phyloP scores from a whole-genome alignment of 1,284 basidiomycete genomes.

The Moesziomyces aphidis region DNA sequence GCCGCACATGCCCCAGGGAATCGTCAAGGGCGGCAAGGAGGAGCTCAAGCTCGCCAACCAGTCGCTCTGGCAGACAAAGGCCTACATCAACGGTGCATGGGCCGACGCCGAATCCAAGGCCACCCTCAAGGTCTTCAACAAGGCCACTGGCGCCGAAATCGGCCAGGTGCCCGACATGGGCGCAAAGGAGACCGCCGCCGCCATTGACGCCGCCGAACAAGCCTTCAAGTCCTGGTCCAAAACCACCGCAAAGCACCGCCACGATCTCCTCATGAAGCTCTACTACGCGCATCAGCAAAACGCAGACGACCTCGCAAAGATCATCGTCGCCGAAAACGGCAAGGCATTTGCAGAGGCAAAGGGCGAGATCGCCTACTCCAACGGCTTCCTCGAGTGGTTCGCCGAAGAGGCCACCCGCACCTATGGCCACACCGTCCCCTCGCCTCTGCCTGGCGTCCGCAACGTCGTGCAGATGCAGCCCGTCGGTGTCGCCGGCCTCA shows the following conservation, averaged over 20 bases:
- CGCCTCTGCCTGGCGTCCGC: slow-evolving; percentile 77
- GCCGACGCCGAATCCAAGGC: slow-evolving; percentile 46
- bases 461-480: slow-evolving; percentile 92
- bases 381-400: slow-evolving; percentile 66
- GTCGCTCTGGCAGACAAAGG: slow-evolving; percentile 53
- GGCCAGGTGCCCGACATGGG: slow-evolving; percentile 62
- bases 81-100: slow-evolving; percentile 65
- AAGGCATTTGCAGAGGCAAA: slow-evolving; percentile 63
- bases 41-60: slow-evolving; percentile 59
- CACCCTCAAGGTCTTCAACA: slow-evolving; percentile 63
- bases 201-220: slow-evolving; percentile 59
- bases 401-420: slow-evolving; percentile 59
- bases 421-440: slow-evolving; percentile 83
- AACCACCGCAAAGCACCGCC: slow-evolving; percentile 62
- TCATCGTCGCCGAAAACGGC: slow-evolving; percentile 67
- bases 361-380: slow-evolving; percentile 64
- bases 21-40: slow-evolving; percentile 63
- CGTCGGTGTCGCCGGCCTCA: slow-evolving; percentile 75
- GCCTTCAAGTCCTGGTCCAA: slow-evolving; percentile 62
- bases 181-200: slow-evolving; percentile 52
- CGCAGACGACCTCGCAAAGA: slow-evolving; percentile 63
- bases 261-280: slow-evolving; percentile 62
- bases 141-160: slow-evolving; percentile 63
- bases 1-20: slow-evolving; percentile 64
- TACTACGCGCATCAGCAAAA: slow-evolving; percentile 56